Base-by-base conservation (phyloP, 1,139 yeast species). In the Protomyces inouyei region DNA sequence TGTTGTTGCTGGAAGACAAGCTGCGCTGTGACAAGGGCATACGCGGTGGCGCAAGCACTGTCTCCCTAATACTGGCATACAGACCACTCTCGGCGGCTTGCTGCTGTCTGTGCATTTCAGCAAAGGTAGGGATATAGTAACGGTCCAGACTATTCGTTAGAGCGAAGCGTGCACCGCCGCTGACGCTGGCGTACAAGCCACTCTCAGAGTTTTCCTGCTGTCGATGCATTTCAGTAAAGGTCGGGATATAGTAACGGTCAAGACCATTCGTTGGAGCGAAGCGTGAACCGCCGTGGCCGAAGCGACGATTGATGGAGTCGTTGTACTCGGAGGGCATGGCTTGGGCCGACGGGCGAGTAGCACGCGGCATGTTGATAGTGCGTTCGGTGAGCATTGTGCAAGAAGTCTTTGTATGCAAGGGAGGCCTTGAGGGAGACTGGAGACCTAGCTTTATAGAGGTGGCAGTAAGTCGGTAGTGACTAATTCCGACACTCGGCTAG, bases 281-380 rank as follows among this genome's bases (percentile, higher is more conserved):
- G 43, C 43, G 43, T 12, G 16, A 14, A n/a, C 43, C 43, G 14
- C 43, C 43, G 16, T 12, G 43, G 43, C 43, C 43, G 43, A 37
- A 37, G 43, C 43, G 43, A 9, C 43, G 43, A 12, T 12, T 14
- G 6, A 37, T 12, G 6, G 16, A 14, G 14, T 37, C 43, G 43
- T 5, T n/a, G 14, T 37, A 37, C 43, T 37, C 43, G 4, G 43
- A 37, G 9, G 43, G 16, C 43, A 9, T 37, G 16, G 14, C 16
- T 3, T 55, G 61, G 61, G 55, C 52, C 37, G 61, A 48, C 23
- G 61, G 55, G 51, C 61, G 51, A 55, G 37, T 57, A 55, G 61
- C 48, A 57, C 55, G 51, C 55, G 55, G 52, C 55, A 36, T 57
- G 61, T 55, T 57, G 51, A 57, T 52, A 51, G 55, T 57, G 55